Conservation (phyloP, 2,329 filamentous ascomycete species). For the Pseudogymnoascus sp. region DNA sequence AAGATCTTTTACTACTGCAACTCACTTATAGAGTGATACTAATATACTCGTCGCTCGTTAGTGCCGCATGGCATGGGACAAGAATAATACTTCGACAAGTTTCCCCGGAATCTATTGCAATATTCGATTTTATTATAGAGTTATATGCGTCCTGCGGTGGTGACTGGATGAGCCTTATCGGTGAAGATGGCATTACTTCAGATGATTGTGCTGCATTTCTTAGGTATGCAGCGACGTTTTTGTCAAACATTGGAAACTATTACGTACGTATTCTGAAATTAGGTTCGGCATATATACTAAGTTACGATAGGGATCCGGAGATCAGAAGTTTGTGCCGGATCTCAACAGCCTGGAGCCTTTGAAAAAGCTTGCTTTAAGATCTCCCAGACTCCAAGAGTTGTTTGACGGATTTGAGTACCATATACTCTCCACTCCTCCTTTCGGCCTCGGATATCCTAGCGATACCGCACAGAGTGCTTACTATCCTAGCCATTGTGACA, state of each 20-base stretch:
- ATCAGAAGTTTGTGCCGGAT: constrained; percentile 52
- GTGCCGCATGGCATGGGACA: constrained; percentile 48
- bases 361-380: constrained; percentile 36
- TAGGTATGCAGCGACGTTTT: constrained; percentile 49
- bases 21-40: not conserved
- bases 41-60: constrained; percentile 20
- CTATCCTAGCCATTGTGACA: constrained; percentile 45
- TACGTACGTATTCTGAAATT: constrained; percentile 32
- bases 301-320: constrained; percentile 40
- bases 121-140: constrained; percentile 53
- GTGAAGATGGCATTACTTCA: constrained; percentile 33
- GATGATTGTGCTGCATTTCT: constrained; percentile 36
- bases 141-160: constrained; percentile 44
- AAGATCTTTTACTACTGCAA: not conserved
- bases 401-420: constrained; percentile 37
- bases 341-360: constrained; percentile 35
- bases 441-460: constrained; percentile 49
- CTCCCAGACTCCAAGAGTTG: constrained; percentile 34
- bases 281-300: not conserved
- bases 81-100: constrained; percentile 52
- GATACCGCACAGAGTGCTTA: constrained; percentile 47
- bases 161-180: constrained; percentile 42
- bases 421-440: constrained; percentile 43
- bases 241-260: constrained; percentile 55
- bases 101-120: constrained; percentile 48